Evolutionary conservation across 2,329 filamentous ascomycete species (phyloP).

Genomic region (Phialophora chinensis): DNA sequence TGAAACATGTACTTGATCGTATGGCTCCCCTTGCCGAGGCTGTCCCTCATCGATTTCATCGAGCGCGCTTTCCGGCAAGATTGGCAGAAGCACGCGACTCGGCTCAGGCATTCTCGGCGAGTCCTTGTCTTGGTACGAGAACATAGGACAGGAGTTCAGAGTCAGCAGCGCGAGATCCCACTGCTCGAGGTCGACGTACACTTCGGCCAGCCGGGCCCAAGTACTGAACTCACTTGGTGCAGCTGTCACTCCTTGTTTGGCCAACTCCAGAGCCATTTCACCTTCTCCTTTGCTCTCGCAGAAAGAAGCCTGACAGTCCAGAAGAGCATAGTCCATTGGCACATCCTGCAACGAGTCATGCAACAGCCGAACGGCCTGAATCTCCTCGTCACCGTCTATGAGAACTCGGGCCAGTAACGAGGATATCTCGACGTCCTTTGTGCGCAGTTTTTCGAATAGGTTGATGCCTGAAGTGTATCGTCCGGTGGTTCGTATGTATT

Average conservation of each 20-base stretch:
- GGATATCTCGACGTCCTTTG: slow-evolving; percentile 89
- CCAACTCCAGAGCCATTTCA: slow-evolving; percentile 87
- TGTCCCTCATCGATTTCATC: slow-evolving; percentile 96
- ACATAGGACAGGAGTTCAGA: slow-evolving; percentile 98
- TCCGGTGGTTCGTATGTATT: slow-evolving; percentile 94
- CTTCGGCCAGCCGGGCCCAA: slow-evolving; percentile 90
- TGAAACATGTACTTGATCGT: slow-evolving; percentile 85
- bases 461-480: slow-evolving; percentile 96
- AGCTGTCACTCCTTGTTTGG: slow-evolving; percentile 91
- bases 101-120: slow-evolving; percentile 93
- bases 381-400: slow-evolving; percentile 94
- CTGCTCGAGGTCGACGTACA: slow-evolving; percentile 91
- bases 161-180: slow-evolving; percentile 96
- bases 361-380: slow-evolving; percentile 87
- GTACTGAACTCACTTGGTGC: slow-evolving; percentile 97
- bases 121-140: slow-evolving; percentile 99
- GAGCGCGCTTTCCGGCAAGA: slow-evolving; percentile 83
- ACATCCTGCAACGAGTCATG: slow-evolving; percentile 87
- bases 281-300: slow-evolving; percentile 85
- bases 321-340: slow-evolving; percentile 96
- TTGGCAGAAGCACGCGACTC: slow-evolving; percentile 82
- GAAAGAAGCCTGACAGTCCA: slow-evolving; percentile 93
- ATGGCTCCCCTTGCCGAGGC: slow-evolving; percentile 71
- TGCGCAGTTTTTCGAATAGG: slow-evolving; percentile 92
- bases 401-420: slow-evolving; percentile 89